Evolutionary conservation across 2,329 filamentous ascomycete genomes (phyloP).

Genomic region (Ophiocordyceps robertsii): DNA sequence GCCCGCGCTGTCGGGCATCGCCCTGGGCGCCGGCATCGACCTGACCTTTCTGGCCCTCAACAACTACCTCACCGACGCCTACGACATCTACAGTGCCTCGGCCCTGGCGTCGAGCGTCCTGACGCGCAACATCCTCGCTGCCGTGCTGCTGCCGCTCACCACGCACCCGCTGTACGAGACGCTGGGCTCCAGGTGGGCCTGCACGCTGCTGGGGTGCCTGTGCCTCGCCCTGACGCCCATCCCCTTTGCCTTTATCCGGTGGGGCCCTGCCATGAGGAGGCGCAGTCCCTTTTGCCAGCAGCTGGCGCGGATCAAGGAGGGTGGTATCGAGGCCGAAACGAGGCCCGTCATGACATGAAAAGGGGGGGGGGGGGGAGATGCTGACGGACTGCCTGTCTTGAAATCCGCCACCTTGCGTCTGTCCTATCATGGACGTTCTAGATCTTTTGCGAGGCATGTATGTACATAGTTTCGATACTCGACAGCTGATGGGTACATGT

Average conservation of each 20-base stretch:
- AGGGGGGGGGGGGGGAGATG: too few species aligned
- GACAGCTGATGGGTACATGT: too few species aligned
- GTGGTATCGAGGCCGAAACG: background rate
- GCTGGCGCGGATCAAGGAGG: background rate
- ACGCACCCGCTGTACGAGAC: constrained; percentile 3
- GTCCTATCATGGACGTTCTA: background rate
- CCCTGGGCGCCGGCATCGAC: constrained; percentile 4
- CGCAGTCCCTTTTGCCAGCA: background rate
- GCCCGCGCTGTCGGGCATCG: constrained; percentile 4
- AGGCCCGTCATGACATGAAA: background rate
- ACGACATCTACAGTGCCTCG: constrained; percentile 5
- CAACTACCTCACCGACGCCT: constrained; percentile 6
- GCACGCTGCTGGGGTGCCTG: constrained; percentile 2
- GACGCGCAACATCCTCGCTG: constrained; percentile 6
- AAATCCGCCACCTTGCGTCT: background rate
- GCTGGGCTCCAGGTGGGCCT: constrained; percentile 3
- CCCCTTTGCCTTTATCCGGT: constrained; percentile 5
- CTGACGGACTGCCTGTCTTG: too few species aligned
- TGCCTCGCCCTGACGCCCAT: constrained; percentile 1
- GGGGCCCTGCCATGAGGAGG: background rate
- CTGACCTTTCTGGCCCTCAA: constrained; percentile 4
- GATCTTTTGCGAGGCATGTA: too few species aligned
- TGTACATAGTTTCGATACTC: too few species aligned
- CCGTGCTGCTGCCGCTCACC: constrained; percentile 4
- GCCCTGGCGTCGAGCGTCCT: constrained; percentile 9